Conservation (phyloP, 208 protist genomes). For the Paratrypanosoma confusum region DNA sequence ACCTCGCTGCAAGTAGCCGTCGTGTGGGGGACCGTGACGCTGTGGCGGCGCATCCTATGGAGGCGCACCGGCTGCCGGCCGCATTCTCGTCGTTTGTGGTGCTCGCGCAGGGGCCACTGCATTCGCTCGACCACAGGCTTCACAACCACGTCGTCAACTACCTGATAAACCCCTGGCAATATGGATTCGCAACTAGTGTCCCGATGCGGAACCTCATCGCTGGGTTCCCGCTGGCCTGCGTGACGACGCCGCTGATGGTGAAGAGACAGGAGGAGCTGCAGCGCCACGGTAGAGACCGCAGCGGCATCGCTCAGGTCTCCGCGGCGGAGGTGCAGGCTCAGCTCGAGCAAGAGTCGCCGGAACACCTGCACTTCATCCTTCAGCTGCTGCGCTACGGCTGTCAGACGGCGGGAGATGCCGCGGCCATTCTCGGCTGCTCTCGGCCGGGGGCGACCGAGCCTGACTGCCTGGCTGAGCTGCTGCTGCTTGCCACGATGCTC, state of each 20-base stretch:
- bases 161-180: constrained; percentile 32
- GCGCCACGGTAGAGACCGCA: constrained; percentile 1
- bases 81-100: constrained; percentile 59
- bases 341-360: constrained; percentile 34
- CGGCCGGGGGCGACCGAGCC: constrained; percentile 8
- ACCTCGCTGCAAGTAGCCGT: constrained; percentile 20
- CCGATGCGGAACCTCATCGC: constrained; percentile 50
- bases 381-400: constrained; percentile 40
- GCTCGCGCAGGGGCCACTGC: constrained; percentile 33
- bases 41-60: not conserved
- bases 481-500: constrained; percentile 56
- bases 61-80: constrained; percentile 59
- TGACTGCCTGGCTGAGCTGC: constrained; percentile 30
- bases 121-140: constrained; percentile 33
- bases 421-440: no score
- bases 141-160: constrained; percentile 73
- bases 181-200: constrained; percentile 33
- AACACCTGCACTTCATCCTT: constrained; percentile 59
- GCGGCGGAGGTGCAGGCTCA: constrained; percentile 30
- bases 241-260: constrained; percentile 73
- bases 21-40: not conserved
- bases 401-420: constrained; percentile 54
- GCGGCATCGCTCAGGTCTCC: constrained; percentile 35
- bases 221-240: constrained; percentile 44
- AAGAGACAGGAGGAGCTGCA: constrained; percentile 37